A percentile compares a stretch with the other conserved stretches of the same genome.
These are phyloP conservation scores for Mediolabrus comicus DNA, from an alignment of 108 stramenopile genomes.

Conservation along the genomic window DNA sequence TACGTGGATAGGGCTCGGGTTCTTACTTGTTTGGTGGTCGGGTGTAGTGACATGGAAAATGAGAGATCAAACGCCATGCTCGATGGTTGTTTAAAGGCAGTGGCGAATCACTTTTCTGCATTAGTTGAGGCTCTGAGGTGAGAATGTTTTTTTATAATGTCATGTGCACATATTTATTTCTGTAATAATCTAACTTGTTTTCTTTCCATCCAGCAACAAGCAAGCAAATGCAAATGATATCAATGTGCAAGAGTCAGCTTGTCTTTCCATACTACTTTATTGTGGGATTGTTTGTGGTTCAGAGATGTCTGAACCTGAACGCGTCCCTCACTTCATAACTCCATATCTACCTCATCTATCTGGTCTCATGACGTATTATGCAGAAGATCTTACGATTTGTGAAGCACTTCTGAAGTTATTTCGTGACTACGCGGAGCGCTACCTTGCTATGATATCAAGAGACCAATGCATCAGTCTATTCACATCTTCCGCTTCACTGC, in stretches of 20 bases:
- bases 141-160: slow-evolving; percentile 18
- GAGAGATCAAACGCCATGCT: slow-evolving; percentile 50
- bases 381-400: slow-evolving; percentile 75
- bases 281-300: slow-evolving; percentile 73
- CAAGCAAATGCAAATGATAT: slow-evolving; percentile 50
- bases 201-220: slow-evolving; percentile 41
- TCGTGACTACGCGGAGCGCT: slow-evolving; percentile 82
- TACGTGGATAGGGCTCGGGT: slow-evolving; percentile 65
- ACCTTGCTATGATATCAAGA: slow-evolving; percentile 65
- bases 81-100: slow-evolving; percentile 59
- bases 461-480: slow-evolving; percentile 69
- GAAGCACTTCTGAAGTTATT: slow-evolving; percentile 69
- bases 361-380: slow-evolving; percentile 74
- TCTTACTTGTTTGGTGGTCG: slow-evolving; percentile 65
- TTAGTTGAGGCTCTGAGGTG: slow-evolving; percentile 64
- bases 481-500: slow-evolving; percentile 61
- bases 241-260: slow-evolving; percentile 68
- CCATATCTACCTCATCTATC: slow-evolving; percentile 73
- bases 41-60: slow-evolving; percentile 64
- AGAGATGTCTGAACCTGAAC: slow-evolving; percentile 72
- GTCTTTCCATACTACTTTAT: slow-evolving; percentile 73
- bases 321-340: slow-evolving; percentile 76
- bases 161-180: neutral
- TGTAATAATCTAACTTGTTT: neutral
- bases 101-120: slow-evolving; percentile 62